Evolutionary conservation across 345 rosid genomes (phyloP).

Genomic region (Melaleuca alternifolia): DNA sequence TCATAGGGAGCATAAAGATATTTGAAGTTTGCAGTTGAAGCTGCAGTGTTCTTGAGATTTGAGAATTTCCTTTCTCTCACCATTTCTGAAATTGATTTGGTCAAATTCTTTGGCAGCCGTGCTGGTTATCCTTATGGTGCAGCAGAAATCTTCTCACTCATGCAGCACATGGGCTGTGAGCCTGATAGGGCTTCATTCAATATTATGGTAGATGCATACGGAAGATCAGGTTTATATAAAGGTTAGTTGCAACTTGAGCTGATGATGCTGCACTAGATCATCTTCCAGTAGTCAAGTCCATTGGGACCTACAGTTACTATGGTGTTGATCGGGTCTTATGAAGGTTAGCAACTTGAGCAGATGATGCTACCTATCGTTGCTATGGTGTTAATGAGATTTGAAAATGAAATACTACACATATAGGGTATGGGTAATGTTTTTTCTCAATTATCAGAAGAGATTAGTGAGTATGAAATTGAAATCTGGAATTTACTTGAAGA

Average conservation of each 20-base stretch:
- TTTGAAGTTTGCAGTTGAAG: not conserved
- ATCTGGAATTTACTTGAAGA: not conserved
- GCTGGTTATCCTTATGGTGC: constrained; percentile 93
- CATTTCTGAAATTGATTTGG: not conserved
- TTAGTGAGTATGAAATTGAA: not conserved
- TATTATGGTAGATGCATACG: constrained; percentile 93
- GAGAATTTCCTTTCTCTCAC: not conserved
- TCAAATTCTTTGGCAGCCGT: constrained; percentile 33
- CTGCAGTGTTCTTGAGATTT: not conserved
- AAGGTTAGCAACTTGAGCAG: not conserved
- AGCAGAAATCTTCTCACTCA: constrained; percentile 84
- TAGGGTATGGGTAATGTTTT: not conserved
- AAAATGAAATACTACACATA: not conserved
- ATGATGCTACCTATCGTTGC: not conserved
- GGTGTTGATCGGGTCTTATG: not conserved
- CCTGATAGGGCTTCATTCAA: constrained; percentile 92
- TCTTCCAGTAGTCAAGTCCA: not conserved
- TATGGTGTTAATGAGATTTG: not conserved
- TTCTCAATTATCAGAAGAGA: not conserved
- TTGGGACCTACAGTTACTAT: not conserved
- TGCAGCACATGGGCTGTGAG: constrained; percentile 93
- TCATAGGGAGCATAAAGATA: not conserved
- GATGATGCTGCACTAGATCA: not conserved
- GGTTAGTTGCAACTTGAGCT: constrained; percentile 29
- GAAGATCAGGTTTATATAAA: constrained; percentile 68